Evolutionary conservation across 768 basidiomycete genomes (phyloP), one percentile per base, ranked within the genome.

Genomic region (Galerina sulciceps): DNA sequence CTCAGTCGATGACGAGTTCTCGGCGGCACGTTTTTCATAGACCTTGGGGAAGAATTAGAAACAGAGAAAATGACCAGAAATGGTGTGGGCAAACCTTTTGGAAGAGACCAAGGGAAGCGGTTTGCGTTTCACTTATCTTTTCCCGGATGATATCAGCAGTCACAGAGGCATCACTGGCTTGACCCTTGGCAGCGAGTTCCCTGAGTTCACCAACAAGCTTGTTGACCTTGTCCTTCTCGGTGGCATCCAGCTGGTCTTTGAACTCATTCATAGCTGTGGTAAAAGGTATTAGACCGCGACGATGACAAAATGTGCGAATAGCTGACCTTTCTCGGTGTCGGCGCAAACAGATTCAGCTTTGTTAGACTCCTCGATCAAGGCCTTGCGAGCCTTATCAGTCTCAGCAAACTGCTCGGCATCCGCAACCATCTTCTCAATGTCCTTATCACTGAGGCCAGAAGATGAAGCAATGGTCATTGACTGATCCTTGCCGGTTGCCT

Each of bases 391-490:
- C 81, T 96, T 96, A 79, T 99, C 97, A 9, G 87, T 75, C 80
- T 98, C 97, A 37, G 96, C 94, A 68, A 86, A 96, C 71, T 93
- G 82, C 79, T 99, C 97, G 52, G 96, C 89, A 66, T 99, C 96
- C 2, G 88, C 75, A 49, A 99, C 89, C 97, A 99, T 99, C 69
- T 87, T 87, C 80, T 97, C 94, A 60, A 99, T 99, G 68, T 99
- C 96, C 79, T 90, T 91, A 78, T 98, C 95, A 62, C 84, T 91
- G 52, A 99, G 87, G 71, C 97, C 96, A 3, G 96, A 99, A 10
- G 94, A 97, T 4, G 96, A 97, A 4, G 96, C 94, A 62, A 99
- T 96, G 47, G 97, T 99, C 93, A 94, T 94, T 0, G 92, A 94
- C 69, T 94, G 93, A 69, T 94, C 91, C 82, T 94, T 94, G 74